Evolutionary conservation across 139 green algal genomes (phyloP).

Genomic region (Chlamydomonas eustigma): DNA sequence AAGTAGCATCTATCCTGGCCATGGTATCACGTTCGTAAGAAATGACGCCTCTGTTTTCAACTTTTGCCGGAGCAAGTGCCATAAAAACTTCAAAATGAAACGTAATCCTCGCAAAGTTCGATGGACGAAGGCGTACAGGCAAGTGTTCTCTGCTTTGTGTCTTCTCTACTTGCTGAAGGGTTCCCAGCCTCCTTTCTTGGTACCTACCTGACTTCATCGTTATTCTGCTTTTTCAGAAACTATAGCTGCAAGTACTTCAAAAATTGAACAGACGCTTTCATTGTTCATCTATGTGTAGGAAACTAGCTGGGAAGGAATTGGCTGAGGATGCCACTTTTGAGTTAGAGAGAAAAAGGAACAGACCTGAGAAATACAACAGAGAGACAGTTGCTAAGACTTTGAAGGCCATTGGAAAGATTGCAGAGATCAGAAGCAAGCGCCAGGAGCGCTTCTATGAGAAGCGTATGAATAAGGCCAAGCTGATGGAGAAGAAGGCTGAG

Average conservation of each 20-base stretch:
- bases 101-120: constrained; percentile 90
- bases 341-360: constrained; percentile 90
- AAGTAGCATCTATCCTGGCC: constrained; percentile 90
- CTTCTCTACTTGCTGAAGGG: too few relatives aligned
- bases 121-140: constrained; percentile 23
- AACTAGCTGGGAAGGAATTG: constrained; percentile 92
- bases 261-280: too few relatives aligned
- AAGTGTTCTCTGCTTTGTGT: too few relatives aligned
- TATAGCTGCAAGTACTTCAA: too few relatives aligned
- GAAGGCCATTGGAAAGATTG: constrained; percentile 82
- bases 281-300: too few relatives aligned
- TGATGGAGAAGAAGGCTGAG: constrained; percentile 51
- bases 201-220: too few relatives aligned
- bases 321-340: constrained; percentile 94
- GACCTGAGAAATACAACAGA: constrained; percentile 93
- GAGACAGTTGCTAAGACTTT: constrained; percentile 48
- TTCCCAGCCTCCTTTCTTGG: too few relatives aligned
- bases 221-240: too few relatives aligned
- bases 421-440: constrained; percentile 69
- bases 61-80: constrained; percentile 97
- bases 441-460: constrained; percentile 87
- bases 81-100: constrained; percentile 99
- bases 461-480: constrained; percentile 71
- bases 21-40: constrained; percentile 94
- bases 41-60: constrained; percentile 91